Evolutionary conservation across 192 early-diverging fungal genomes (phyloP), one percentile per base, ranked within the genome.

Genomic region (Dimargaris verticillata): DNA sequence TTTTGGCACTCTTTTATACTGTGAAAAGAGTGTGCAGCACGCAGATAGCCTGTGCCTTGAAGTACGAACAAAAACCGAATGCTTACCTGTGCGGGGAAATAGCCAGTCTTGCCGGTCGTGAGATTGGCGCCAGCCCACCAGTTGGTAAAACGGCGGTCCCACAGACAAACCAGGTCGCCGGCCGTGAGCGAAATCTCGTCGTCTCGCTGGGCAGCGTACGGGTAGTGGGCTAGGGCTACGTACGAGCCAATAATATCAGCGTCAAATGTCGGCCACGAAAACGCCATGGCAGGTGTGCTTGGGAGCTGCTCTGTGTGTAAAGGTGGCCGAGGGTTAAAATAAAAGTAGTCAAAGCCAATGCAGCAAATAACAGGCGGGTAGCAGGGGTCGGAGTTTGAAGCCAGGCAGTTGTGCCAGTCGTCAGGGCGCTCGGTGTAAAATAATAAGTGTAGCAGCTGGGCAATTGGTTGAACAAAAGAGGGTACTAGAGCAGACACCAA

Each of bases 131-230:
- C 53, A 4, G 53, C 53, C 24, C 24, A 28, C 53, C 53, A 55
- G 28, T 5, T 28, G 28, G 53, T 4, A 55, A 13, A 55, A 24
- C 53, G 53, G 33, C 53, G 53, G 53, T 55, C 53, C 53, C 53
- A 55, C n/a, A 55, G 24, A 24, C 53, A 55, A 13, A 55, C 24
- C 53, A 12, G 24, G 28, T 55, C 53, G n/a, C 53, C 53, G 10
- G 9, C 5, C 4, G 5, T n/a, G 24, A 55, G 53, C 5, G 5
- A 10, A 5, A 55, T 10, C 24, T 55, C 53, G 53, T 55, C 53
- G 25, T 24, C 22, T 13, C 53, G 53, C 10, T 29, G 53, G 5
- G 53, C 10, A 28, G 28, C 14, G n/a, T 55, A 29, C 17, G 26
- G 7, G 13, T 12, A n/a, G 24, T 4, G 26, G 53, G 33, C 28